phyloP scores from a whole-genome alignment of 306 rosid species.

The Albizia julibrissin region DNA sequence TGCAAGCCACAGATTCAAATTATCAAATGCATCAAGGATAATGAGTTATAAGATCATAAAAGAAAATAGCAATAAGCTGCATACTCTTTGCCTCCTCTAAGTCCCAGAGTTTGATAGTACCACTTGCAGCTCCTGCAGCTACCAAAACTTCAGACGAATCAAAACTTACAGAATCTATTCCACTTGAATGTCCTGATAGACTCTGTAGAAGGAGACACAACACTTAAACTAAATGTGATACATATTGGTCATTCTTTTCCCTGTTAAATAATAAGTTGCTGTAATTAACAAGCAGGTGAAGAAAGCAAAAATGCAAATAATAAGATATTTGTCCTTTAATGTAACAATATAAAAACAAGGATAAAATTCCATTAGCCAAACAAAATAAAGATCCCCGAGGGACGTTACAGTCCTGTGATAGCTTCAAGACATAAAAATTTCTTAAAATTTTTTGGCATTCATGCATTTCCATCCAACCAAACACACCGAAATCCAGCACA shows the following conservation, averaged over 20 bases:
- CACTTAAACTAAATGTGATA: conserved; percentile 30
- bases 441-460: neutral
- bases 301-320: conserved; percentile 6
- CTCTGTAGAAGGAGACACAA: conserved; percentile 64
- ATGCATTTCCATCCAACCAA: neutral
- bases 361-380: neutral
- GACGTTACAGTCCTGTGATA: neutral
- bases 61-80: conserved; percentile 42
- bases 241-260: neutral
- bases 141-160: conserved; percentile 96
- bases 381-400: conserved; percentile 7
- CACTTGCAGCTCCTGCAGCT: conserved; percentile 99
- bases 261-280: neutral
- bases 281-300: neutral
- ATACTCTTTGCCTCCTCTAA: conserved; percentile 98
- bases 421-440: neutral
- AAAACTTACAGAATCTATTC: conserved; percentile 96
- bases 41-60: conserved; percentile 10
- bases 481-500: conserved; percentile 16
- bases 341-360: neutral
- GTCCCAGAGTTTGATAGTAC: conserved; percentile 99
- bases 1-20: conserved; percentile 17
- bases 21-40: conserved; percentile 13
- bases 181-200: conserved; percentile 96
- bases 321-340: neutral